These are phyloP conservation scores for Arthrobotrys entomopaga DNA, from an alignment of 2,329 filamentous ascomycete genomes.

Conservation along the genomic window DNA sequence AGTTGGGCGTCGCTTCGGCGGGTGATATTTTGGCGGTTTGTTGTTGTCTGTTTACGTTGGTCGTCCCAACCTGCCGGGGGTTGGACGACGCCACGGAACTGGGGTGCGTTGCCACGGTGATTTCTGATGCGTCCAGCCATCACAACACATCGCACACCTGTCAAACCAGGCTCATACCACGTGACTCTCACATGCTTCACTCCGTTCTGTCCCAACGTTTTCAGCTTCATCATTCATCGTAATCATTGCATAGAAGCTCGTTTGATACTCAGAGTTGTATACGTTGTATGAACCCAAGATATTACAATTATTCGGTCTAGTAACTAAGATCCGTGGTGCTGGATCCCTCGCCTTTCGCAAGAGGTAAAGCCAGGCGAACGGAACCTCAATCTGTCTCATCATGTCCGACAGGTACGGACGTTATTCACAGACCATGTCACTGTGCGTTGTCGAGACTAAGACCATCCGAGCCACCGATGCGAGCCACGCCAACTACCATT, in stretches of 20 bases:
- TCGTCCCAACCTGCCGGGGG: not conserved
- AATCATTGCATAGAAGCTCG: no score
- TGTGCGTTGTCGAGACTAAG: not conserved
- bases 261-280: no score
- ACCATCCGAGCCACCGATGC: not conserved
- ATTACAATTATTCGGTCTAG: no score
- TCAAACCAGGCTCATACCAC: not conserved
- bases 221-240: no score
- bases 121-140: conserved; percentile 6
- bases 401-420: no score
- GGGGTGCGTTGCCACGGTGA: conserved; percentile 49
- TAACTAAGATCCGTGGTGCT: no score
- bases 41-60: conserved; percentile 44
- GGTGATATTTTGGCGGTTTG: conserved; percentile 19
- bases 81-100: no score
- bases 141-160: conserved; percentile 19
- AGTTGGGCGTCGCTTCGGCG: not conserved
- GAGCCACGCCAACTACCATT: no score
- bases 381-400: no score
- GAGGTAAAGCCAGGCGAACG: no score
- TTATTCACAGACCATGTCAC: not conserved
- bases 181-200: not conserved
- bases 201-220: no score
- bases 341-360: not conserved
- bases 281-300: no score